Base-by-base conservation (phyloP, 2,329 filamentous ascomycete species). In the Didymella sp. region DNA sequence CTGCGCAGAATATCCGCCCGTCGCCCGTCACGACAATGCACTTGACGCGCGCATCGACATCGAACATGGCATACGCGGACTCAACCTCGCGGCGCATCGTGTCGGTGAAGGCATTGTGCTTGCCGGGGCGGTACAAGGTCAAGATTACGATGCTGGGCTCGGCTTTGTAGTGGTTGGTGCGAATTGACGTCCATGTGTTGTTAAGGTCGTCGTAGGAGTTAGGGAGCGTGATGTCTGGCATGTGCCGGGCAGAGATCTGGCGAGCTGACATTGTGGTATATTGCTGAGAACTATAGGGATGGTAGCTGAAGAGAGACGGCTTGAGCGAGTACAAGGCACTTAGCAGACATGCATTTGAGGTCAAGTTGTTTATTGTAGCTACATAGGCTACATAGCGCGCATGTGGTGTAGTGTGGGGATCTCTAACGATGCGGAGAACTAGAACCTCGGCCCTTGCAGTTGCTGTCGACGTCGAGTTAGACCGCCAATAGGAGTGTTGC, bases 71-170 rank as follows among this genome's bases (percentile, higher is more conserved):
- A 62, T 82, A 83, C 12, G 84, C 85, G 3, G 75, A 62, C 56
- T 85, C 81, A 27, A 91, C 79, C 65, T 88, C 87, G 15, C 76
- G 68, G 66, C 84, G 83, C 86, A 91, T 90, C 13, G 76, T 79
- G 19, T 81, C 77, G 3, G 87, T 90, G 75, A 91, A 90, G 58
- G 86, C 88, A 81, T 91, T 91, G 76, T 87, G 81, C 57, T 85
- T 85, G 11, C 78, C 73, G 0, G 88, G 89, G 17, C 89, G 85
- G 76, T 89, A 81, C 37, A 91, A 82, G 2, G 84, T 84, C 30
- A 90, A 73, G 60, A 90, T 73, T 46, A 91, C 81, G 48, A 89
- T 81, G 11, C 81, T 72, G 0, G 87, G 85, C 24, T 75, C 69
- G 5, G 67, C 58, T 4, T 72, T 73, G 49, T 80, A 73, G 60